These are phyloP conservation scores for Suillus cothurnatus DNA, from an alignment of 768 basidiomycete genomes.

Conservation along the genomic window DNA sequence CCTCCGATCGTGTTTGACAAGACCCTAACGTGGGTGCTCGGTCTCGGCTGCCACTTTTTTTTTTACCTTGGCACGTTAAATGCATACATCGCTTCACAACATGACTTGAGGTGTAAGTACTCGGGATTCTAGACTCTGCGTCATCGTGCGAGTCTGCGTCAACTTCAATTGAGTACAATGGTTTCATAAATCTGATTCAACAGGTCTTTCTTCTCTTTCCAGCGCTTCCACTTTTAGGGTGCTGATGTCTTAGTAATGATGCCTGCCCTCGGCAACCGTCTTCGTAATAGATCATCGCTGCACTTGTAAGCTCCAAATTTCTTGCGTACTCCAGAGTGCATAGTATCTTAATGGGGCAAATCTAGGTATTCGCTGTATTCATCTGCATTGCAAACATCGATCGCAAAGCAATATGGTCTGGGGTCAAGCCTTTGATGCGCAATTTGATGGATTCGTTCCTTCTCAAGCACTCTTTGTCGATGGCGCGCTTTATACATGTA, in stretches of 20 bases:
- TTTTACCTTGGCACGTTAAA: too few relatives aligned
- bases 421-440: slow-evolving; percentile 73
- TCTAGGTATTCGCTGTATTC: slow-evolving; percentile 68
- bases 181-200: slow-evolving; percentile 35
- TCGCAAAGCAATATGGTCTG: slow-evolving; percentile 69
- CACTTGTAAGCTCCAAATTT: slow-evolving; percentile 46
- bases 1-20: too few relatives aligned
- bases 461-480: slow-evolving; percentile 61
- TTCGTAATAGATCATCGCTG: slow-evolving; percentile 63
- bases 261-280: slow-evolving; percentile 69
- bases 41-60: too few relatives aligned
- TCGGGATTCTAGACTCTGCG: too few relatives aligned
- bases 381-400: slow-evolving; percentile 75
- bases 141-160: too few relatives aligned
- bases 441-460: slow-evolving; percentile 74
- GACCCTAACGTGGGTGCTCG: too few relatives aligned
- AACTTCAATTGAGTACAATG: too few relatives aligned
- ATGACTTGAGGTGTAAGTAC: too few relatives aligned
- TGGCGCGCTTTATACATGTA: slow-evolving; percentile 67
- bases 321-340: slow-evolving; percentile 14
- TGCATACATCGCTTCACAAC: too few relatives aligned
- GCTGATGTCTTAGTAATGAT: slow-evolving; percentile 70
- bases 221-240: slow-evolving; percentile 64
- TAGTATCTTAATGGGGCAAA: slow-evolving; percentile 1
- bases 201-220: slow-evolving; percentile 84